Percentiles rank a stretch among this genome's conserved stretches.
Evolutionary conservation across 345 rosid genomes (phyloP).

Genomic region (Populus pruinosa): DNA sequence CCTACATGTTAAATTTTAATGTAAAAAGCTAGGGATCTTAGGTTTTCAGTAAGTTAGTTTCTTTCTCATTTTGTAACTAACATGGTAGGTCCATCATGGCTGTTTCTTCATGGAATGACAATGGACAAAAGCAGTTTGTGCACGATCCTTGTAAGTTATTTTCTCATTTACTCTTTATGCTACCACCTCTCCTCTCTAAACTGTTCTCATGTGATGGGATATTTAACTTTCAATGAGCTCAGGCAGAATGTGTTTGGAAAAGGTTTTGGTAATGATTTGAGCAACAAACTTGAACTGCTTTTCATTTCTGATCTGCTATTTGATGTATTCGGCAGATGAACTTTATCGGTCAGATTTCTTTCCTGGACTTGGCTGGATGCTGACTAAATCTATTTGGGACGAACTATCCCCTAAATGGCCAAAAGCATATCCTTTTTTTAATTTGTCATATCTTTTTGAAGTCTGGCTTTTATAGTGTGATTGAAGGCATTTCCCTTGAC

Average conservation of each 20-base stretch:
- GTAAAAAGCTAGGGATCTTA: neutral
- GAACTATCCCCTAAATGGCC: constrained; percentile 99
- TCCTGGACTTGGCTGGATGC: constrained; percentile 99
- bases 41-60: neutral
- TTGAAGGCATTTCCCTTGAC: constrained; percentile 50
- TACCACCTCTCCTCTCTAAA: neutral
- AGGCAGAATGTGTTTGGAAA: neutral
- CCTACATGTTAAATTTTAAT: constrained; percentile 2
- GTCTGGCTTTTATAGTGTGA: constrained; percentile 8
- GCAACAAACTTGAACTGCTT: neutral
- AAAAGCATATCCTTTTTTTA: constrained; percentile 82
- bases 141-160: constrained; percentile 78
- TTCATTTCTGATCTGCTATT: constrained; percentile 18
- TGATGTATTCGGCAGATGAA: constrained; percentile 52
- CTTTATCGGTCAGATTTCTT: constrained; percentile 97
- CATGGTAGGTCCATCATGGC: constrained; percentile 88
- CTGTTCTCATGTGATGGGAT: neutral
- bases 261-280: neutral
- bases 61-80: neutral
- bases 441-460: neutral
- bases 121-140: constrained; percentile 96
- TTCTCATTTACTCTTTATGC: neutral
- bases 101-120: constrained; percentile 99
- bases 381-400: constrained; percentile 76
- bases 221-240: neutral